Base-by-base conservation (phyloP, 1,284 basidiomycete genomes). In the Trichosporon ovoides region DNA sequence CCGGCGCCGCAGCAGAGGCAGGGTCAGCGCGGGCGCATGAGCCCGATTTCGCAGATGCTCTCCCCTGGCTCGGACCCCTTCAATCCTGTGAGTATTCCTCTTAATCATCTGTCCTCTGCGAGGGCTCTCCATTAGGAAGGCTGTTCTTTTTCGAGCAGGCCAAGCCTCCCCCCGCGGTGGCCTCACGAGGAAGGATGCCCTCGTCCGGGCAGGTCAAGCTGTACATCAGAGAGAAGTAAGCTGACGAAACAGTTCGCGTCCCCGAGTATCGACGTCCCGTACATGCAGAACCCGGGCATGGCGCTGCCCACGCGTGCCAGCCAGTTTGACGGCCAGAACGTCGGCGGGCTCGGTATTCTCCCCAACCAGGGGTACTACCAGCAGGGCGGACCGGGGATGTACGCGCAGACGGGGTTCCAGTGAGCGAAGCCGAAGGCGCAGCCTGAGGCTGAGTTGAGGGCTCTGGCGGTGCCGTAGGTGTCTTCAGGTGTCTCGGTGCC, bases 1-100 rank as follows among this genome's bases (percentile, higher is more conserved):
- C 65, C 66, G 2, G 66, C 68, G 70, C 28, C 65, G 71, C 48
- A 76, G 72, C 74, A 75, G 7, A 59, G 66, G 59, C 66, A 70
- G 56, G 61, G 64, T 33, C 24, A 65, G 19, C 55, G 67, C 20
- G 72, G 70, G 9, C 67, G 70, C 16, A 64, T 71, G 61, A 71
- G 68, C 40, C 73, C 72, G 9, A 69, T 67, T 37, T 64, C 64
- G 22, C 70, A 72, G 51, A 71, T 78, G 70, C 73, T 77, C 69
- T 69, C 66, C 59, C 76, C 76, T 7, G 73, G 65, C 16, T 75
- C 73, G n/a, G 76, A 78, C 62, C 76, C 76, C 13, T 78, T 77
- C 67, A 78, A 78, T 61, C 76, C 76, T 9, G 74, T 77, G n/a
- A n/a, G n/a, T n/a, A n/a, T n/a, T n/a, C n/a, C n/a, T n/a, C n/a